Evolutionary conservation across 805 yeast species (phyloP), one percentile per base, ranked within the genome.

Genomic region (Suhomyces sp.): DNA sequence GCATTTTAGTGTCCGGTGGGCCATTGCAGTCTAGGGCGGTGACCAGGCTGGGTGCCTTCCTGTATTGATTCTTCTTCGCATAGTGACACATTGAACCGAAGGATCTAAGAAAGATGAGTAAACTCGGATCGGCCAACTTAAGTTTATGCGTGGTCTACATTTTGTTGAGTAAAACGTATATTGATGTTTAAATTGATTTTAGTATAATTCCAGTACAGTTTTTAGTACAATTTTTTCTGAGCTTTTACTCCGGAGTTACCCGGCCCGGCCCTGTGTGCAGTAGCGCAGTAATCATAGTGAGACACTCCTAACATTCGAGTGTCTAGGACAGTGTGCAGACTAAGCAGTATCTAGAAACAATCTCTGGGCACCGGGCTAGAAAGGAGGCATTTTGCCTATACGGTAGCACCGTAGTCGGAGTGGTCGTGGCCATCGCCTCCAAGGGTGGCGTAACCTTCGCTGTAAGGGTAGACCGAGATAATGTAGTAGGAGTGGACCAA

Each of bases 401-500:
- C 44, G 20, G 44, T 52, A 4, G 56, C 40, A 15, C 57, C 57
- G 46, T 53, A 56, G 47, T 57, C 60, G 50, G 53, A 50, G 22
- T 44, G 27, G 55, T 64, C 56, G 49, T 64, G 68, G 31, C 69
- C 71, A 47, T 66, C 67, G 10, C 69, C 68, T 3, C 68, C 68
- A n/a, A 69, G 43, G 2, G 58, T 60, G 13, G 63, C 64, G 44
- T 64, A 63, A 1, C 53, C 50, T 46, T 67, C 73, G 8, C 65
- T 56, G 59, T 68, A 73, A 6, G 96, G 96, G 63, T 86, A 86
- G 59, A 81, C 76, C 50, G 89, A 82, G 51, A 89, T 87, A 60
- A 89, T 85, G 67, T 87, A 89, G 81, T 89, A 85, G 40, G 86
- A 73, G 62, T 89, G 96, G 54, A 89, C 67, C 35, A 88, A 77